Evolutionary conservation across 345 rosid genomes (phyloP).

Genomic region (Geranium rotundifolium): DNA sequence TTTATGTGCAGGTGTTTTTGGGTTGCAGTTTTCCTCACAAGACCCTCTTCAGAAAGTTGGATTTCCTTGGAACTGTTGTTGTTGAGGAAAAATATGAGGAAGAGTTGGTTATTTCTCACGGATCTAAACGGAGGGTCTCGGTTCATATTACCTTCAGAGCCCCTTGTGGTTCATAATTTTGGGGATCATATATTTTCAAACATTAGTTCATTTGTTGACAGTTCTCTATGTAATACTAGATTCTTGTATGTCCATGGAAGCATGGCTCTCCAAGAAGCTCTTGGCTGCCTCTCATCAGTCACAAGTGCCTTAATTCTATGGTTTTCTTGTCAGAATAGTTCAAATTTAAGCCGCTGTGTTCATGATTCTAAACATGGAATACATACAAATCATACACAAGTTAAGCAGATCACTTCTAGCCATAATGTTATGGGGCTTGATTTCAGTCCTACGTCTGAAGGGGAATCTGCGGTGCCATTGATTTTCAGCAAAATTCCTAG

Average conservation of each 20-base stretch:
- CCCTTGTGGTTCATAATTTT: slow-evolving; percentile 27
- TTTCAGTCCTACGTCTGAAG: slow-evolving; percentile 18
- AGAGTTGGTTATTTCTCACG: slow-evolving; percentile 31
- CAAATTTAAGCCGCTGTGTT: slow-evolving; percentile 31
- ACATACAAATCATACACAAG: slow-evolving; percentile 18
- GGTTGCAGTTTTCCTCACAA: slow-evolving; percentile 2
- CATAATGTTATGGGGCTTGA: slow-evolving; percentile 22
- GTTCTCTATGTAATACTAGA: slow-evolving; percentile 20
- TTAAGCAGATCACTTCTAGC: slow-evolving; percentile 23
- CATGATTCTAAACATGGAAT: slow-evolving; percentile 20
- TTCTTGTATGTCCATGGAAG: slow-evolving; percentile 33
- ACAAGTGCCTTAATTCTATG: slow-evolving; percentile 43
- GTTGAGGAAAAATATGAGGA: slow-evolving; percentile 21
- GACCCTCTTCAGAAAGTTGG: slow-evolving; percentile 4
- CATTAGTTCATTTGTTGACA: slow-evolving; percentile 19
- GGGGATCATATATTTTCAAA: slow-evolving; percentile 33
- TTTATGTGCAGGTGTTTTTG: slow-evolving; percentile 11
- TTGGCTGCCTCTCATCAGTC: slow-evolving; percentile 49
- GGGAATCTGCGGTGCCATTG: slow-evolving; percentile 17
- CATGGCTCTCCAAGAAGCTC: slow-evolving; percentile 42
- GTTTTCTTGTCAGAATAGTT: slow-evolving; percentile 38
- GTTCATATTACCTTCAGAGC: slow-evolving; percentile 33
- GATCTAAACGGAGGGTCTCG: slow-evolving; percentile 40
- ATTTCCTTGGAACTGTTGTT: slow-evolving; percentile 9
- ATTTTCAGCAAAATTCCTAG: slow-evolving; percentile 34